Conservation (phyloP, 345 rosid species). For the Dimocarpus longan region DNA sequence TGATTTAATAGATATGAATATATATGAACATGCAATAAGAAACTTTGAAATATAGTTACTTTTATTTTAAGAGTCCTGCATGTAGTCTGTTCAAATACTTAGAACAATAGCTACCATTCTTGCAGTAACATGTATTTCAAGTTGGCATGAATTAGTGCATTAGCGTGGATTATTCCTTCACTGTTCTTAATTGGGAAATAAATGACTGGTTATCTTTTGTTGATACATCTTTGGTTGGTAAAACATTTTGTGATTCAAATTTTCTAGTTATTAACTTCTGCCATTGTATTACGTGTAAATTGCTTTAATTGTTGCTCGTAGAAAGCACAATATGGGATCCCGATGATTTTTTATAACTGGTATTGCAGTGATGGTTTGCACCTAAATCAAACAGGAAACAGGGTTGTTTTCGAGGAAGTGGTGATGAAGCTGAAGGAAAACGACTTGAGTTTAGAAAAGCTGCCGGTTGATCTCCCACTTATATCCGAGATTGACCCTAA, state of each 20-base stretch:
- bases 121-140: neutral
- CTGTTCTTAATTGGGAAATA: neutral
- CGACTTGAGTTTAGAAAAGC: slow-evolving; percentile 54
- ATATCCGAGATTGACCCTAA: slow-evolving; percentile 55
- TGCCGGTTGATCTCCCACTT: slow-evolving; percentile 65
- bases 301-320: neutral
- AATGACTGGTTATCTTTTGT: neutral
- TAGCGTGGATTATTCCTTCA: neutral
- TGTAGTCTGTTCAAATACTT: too few relatives aligned
- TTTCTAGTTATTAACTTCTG: neutral
- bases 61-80: too few relatives aligned
- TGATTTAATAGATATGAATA: too few relatives aligned
- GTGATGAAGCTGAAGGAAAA: slow-evolving; percentile 49
- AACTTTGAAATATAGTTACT: too few relatives aligned
- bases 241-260: neutral
- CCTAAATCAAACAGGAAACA: slow-evolving; percentile 58
- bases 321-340: neutral
- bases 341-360: neutral
- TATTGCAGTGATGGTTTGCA: slow-evolving; percentile 83
- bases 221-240: neutral
- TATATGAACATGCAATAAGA: too few relatives aligned
- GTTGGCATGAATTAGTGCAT: neutral
- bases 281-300: neutral
- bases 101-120: neutral
- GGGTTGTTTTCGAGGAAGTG: slow-evolving; percentile 73